Conservation (phyloP, 345 rosid genomes). For the Salix brachista region DNA sequence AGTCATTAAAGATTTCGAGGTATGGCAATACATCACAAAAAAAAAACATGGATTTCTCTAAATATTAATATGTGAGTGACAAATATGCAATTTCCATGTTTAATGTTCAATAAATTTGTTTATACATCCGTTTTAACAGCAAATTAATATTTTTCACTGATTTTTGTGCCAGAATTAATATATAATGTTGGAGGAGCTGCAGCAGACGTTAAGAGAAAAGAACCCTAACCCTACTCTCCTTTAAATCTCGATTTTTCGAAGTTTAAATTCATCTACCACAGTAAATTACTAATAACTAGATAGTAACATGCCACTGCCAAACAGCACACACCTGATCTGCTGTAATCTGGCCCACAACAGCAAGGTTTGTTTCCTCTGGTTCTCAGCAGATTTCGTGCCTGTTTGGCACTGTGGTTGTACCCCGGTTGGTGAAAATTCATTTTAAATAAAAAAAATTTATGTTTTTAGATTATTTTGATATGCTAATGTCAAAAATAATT, state of each 20-base stretch:
- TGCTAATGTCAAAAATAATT: too few relatives aligned
- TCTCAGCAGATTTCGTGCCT: neutral
- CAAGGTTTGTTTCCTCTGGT: neutral
- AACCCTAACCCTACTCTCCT: too few relatives aligned
- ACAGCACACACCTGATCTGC: neutral
- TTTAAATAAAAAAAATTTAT: too few relatives aligned
- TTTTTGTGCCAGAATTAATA: too few relatives aligned
- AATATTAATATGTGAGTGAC: neutral
- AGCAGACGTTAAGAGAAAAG: neutral
- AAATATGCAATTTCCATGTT: neutral
- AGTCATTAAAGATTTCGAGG: too few relatives aligned
- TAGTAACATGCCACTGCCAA: neutral
- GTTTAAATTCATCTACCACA: neutral
- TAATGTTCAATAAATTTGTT: too few relatives aligned
- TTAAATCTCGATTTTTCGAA: too few relatives aligned
- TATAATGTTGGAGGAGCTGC: neutral
- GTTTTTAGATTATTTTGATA: too few relatives aligned
- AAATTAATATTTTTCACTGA: neutral
- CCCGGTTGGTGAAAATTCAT: too few relatives aligned
- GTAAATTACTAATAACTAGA: neutral
- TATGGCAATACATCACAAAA: too few relatives aligned
- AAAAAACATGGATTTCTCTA: too few relatives aligned
- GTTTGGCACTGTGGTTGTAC: too few relatives aligned
- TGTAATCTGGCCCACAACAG: neutral
- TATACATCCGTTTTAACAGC: neutral